phyloP scores from a whole-genome alignment of 805 yeast species.

The Jamesozyma hellenica region DNA sequence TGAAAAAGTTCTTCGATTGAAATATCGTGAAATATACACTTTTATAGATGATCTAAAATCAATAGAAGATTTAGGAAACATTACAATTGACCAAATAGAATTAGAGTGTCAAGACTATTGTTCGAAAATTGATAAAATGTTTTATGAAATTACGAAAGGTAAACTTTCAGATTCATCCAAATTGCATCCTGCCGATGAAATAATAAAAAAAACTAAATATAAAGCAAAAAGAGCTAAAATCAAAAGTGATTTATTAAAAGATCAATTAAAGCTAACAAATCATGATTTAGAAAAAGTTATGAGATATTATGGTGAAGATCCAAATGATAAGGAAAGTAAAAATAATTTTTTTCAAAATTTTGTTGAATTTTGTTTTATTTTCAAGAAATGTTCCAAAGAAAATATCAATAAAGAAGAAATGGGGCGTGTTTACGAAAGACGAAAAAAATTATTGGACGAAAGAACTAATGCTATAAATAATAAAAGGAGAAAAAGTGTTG shows the following conservation, averaged over 20 bases:
- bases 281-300: constrained; percentile 47
- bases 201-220: constrained; percentile 45
- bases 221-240: constrained; percentile 45
- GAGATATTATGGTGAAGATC: constrained; percentile 66
- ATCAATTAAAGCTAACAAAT: constrained; percentile 42
- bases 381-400: constrained; percentile 54
- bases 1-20: constrained; percentile 53
- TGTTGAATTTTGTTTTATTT: constrained; percentile 48
- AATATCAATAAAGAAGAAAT: constrained; percentile 63
- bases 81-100: constrained; percentile 53
- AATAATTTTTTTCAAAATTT: constrained; percentile 56
- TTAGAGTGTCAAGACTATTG: constrained; percentile 49
- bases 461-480: constrained; percentile 1
- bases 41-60: constrained; percentile 52
- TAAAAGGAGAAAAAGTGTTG: neutral
- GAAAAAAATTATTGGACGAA: constrained; percentile 41
- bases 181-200: constrained; percentile 58
- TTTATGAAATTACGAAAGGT: constrained; percentile 48
- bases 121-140: constrained; percentile 41
- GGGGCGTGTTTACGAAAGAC: constrained; percentile 49
- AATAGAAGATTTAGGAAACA: constrained; percentile 45
- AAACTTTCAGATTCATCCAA: constrained; percentile 50
- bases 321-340: constrained; percentile 40
- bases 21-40: constrained; percentile 52
- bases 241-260: constrained; percentile 40